These are phyloP conservation scores for Linanthus parryae DNA, from an alignment of 148 eudicot species.

Conservation along the genomic window DNA sequence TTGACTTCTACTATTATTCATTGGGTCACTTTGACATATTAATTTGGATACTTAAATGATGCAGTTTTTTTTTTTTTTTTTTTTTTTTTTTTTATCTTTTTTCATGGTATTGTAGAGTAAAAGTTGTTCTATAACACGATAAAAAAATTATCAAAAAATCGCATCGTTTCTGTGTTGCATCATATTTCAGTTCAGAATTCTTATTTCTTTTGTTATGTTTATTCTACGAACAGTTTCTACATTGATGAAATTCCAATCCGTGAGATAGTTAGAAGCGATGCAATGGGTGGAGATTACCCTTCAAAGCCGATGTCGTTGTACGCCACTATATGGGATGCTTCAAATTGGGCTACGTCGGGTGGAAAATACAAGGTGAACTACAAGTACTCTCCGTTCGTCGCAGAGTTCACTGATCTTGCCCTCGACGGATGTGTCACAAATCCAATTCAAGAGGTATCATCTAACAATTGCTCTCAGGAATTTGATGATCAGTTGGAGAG, in stretches of 20 bases:
- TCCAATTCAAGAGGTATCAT: conserved; percentile 27
- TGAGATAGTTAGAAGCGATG: conserved; percentile 30
- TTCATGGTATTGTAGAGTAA: too few relatives aligned
- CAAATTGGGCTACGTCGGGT: conserved; percentile 52
- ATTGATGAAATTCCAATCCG: conserved; percentile 47
- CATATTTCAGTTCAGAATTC: neutral
- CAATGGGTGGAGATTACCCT: conserved; percentile 49
- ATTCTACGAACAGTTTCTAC: conserved; percentile 26
- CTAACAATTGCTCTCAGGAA: conserved; percentile 5
- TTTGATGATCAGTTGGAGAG: conserved; percentile 14
- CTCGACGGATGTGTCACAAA: conserved; percentile 34
- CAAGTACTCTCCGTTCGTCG: conserved; percentile 48
- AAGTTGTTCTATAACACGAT: too few relatives aligned
- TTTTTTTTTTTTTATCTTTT: too few relatives aligned
- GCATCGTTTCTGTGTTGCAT: too few relatives aligned
- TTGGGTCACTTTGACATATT: too few relatives aligned
- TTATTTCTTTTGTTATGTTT: neutral
- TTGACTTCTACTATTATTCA: too few relatives aligned
- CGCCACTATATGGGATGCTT: conserved; percentile 63
- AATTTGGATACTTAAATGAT: too few relatives aligned
- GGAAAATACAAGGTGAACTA: conserved; percentile 49
- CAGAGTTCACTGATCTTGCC: conserved; percentile 34
- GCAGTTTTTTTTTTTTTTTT: too few relatives aligned
- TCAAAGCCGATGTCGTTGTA: conserved; percentile 51
- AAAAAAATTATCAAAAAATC: too few relatives aligned